Conservation (phyloP, 257 asterid species). For the Salvia miltiorrhiza region DNA sequence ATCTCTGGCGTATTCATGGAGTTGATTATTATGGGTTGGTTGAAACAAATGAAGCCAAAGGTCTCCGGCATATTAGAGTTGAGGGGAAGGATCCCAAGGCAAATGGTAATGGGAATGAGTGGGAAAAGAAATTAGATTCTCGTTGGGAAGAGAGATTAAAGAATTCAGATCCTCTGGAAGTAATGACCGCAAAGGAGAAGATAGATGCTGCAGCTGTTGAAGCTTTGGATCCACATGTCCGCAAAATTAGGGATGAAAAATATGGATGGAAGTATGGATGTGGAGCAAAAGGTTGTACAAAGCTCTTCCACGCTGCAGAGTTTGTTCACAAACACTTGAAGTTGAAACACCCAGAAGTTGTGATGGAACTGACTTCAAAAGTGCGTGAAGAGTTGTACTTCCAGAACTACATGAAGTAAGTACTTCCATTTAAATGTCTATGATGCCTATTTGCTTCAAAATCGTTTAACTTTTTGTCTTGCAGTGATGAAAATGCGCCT, state of each 20-base stretch:
- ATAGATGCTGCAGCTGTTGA: constrained; percentile 84
- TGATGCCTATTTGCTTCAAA: constrained; percentile 9
- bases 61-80: constrained; percentile 75
- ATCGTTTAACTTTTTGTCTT: constrained; percentile 25
- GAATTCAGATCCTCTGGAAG: constrained; percentile 84
- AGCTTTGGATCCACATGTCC: constrained; percentile 85
- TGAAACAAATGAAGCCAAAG: constrained; percentile 88
- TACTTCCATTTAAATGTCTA: constrained; percentile 5
- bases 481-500: constrained; percentile 93
- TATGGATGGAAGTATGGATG: constrained; percentile 99
- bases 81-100: constrained; percentile 60
- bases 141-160: constrained; percentile 91
- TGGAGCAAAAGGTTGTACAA: constrained; percentile 99
- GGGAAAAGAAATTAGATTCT: constrained; percentile 80
- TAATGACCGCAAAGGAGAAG: constrained; percentile 92
- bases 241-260: constrained; percentile 98
- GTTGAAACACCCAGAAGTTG: constrained; percentile 87
- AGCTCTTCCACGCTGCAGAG: constrained; percentile 96
- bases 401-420: constrained; percentile 95
- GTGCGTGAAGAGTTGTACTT: constrained; percentile 88
- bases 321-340: constrained; percentile 90
- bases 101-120: constrained; percentile 58
- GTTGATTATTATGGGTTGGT: constrained; percentile 85
- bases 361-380: constrained; percentile 69
- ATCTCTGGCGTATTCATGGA: constrained; percentile 98